A percentile compares a stretch with the other conserved stretches of the same genome.
phyloP scores from a whole-genome alignment of 2,329 filamentous ascomycete species.

The Leptodontidium sp. region DNA sequence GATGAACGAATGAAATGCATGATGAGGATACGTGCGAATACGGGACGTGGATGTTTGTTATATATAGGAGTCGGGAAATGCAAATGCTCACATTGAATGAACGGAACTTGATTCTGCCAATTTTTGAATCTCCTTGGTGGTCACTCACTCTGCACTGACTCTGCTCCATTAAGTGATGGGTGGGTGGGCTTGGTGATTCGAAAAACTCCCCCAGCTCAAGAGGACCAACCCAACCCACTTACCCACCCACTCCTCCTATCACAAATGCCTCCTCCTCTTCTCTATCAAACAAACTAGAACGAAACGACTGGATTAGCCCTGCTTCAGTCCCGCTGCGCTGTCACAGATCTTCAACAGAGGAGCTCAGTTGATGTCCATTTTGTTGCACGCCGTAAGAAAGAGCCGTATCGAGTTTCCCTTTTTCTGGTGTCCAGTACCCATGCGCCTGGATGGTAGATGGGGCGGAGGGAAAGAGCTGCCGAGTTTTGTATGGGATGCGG shows the following conservation, averaged over 20 bases:
- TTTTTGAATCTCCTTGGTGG: too few species aligned
- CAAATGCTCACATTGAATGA: background rate
- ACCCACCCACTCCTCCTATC: too few species aligned
- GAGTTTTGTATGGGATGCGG: background rate
- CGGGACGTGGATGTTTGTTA: background rate
- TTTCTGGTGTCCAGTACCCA: background rate
- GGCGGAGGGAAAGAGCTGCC: background rate
- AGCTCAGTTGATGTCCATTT: background rate
- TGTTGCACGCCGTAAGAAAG: constrained; percentile 22
- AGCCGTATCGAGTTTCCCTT: constrained; percentile 26
- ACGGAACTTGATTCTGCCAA: background rate
- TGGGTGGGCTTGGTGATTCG: too few species aligned
- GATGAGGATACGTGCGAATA: background rate
- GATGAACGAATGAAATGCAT: constrained; percentile 5
- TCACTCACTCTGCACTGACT: too few species aligned
- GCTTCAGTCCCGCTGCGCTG: too few species aligned
- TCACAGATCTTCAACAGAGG: too few species aligned
- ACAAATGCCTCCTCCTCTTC: too few species aligned
- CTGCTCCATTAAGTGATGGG: too few species aligned
- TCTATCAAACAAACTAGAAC: background rate
- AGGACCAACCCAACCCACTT: too few species aligned
- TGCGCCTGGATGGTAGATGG: background rate
- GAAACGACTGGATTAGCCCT: too few species aligned
- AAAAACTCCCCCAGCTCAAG: too few species aligned
- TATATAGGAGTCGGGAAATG: constrained; percentile 10